Conservation (phyloP, 371 early-diverging fungal species). For the Mucor racemosus region DNA sequence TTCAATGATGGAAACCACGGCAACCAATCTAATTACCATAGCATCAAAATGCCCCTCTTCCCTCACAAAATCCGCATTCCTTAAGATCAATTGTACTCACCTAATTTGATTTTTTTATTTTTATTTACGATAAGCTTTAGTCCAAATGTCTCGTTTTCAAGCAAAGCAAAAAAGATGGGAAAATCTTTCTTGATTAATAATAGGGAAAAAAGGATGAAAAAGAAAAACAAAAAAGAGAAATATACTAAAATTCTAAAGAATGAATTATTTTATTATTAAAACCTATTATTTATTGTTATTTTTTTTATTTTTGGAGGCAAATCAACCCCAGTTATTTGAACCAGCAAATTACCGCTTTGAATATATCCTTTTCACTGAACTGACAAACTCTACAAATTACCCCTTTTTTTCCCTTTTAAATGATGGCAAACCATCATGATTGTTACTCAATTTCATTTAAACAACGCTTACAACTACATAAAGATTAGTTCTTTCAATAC, state of each 20-base stretch:
- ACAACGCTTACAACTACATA: background rate
- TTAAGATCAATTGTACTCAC: background rate
- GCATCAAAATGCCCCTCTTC: background rate
- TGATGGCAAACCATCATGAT: background rate
- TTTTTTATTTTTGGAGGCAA: background rate
- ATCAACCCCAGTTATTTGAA: conserved; percentile 11
- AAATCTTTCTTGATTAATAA: background rate
- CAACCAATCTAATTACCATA: background rate
- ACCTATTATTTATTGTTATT: conserved; percentile 1
- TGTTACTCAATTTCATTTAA: conserved; percentile 3
- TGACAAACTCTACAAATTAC: background rate
- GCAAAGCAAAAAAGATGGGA: background rate
- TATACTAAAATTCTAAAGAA: conserved; percentile 5
- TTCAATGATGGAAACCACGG: background rate
- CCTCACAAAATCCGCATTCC: background rate
- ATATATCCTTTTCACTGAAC: background rate
- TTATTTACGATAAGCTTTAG: background rate
- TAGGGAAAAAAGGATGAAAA: background rate
- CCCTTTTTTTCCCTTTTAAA: background rate
- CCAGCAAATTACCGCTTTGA: background rate
- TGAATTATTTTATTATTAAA: conserved; percentile 2
- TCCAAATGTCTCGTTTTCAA: background rate
- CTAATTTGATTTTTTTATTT: background rate
- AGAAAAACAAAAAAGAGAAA: background rate
- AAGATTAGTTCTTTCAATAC: background rate